Conservation (phyloP, 2,329 filamentous ascomycete species). For the Mycosphaerella arachidis region DNA sequence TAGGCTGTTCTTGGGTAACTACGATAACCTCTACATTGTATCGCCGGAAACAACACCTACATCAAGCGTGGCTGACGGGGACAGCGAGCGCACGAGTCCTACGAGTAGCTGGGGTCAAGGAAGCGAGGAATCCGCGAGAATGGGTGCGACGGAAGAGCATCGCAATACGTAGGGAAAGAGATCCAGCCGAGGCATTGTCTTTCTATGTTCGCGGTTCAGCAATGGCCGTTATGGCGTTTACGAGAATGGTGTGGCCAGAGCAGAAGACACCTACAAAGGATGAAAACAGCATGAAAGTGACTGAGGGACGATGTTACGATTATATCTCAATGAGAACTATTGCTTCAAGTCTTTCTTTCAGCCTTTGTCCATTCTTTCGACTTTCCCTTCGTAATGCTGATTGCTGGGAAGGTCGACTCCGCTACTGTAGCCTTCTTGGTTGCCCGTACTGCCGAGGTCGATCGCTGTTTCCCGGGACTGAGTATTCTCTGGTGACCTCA, state of each 20-base stretch:
- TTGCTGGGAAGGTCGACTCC: too few relatives aligned
- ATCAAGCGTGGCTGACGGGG: slow-evolving; percentile 27
- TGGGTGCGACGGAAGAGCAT: slow-evolving; percentile 1
- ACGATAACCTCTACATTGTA: slow-evolving; percentile 48
- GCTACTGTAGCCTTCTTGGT: too few relatives aligned
- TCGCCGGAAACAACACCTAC: slow-evolving; percentile 39
- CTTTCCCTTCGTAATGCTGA: too few relatives aligned
- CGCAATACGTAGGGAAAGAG: neutral
- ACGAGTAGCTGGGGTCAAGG: slow-evolving; percentile 27
- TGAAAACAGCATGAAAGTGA: neutral
- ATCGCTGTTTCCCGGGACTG: too few relatives aligned
- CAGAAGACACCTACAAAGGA: neutral
- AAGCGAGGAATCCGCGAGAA: slow-evolving; percentile 11
- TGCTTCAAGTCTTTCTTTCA: neutral
- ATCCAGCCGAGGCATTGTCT: neutral
- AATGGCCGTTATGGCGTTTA: neutral
- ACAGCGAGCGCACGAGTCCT: slow-evolving; percentile 29
- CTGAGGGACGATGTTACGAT: neutral
- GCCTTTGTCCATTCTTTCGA: too few relatives aligned
- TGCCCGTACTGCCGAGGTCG: too few relatives aligned
- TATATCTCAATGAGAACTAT: neutral
- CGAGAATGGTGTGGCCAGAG: neutral
- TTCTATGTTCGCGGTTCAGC: neutral
- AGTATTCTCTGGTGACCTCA: too few relatives aligned
- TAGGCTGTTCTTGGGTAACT: slow-evolving; percentile 43